A percentile compares a stretch with the other conserved stretches of the same genome.
Conservation (phyloP, 2,329 filamentous ascomycete genomes). For the Stachybotrys elegans region DNA sequence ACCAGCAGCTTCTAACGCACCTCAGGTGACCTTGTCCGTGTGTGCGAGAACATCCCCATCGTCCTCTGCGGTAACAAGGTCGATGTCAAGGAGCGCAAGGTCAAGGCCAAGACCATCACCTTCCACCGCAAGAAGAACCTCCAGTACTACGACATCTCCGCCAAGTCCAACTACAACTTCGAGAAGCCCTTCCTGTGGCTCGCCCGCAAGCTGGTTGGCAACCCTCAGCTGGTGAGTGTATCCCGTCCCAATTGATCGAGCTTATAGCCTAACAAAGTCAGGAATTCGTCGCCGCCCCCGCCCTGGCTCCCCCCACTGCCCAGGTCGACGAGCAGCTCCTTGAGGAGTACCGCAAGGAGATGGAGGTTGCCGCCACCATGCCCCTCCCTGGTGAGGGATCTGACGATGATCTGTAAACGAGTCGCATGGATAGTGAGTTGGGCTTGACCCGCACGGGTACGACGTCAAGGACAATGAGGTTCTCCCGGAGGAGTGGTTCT, state of each 20-base stretch:
- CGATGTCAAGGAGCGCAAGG: slow-evolving; percentile 99
- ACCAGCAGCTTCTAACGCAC: slow-evolving; percentile 11
- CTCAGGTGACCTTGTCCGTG: slow-evolving; percentile 91
- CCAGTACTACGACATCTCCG: slow-evolving; percentile 99
- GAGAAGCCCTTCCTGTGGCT: slow-evolving; percentile 99
- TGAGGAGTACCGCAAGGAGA: slow-evolving; percentile 80
- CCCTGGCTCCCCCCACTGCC: slow-evolving; percentile 90
- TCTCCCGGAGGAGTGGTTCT: too few relatives aligned
- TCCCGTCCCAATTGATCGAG: background rate
- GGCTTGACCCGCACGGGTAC: too few relatives aligned
- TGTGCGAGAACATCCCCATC: slow-evolving; percentile 99
- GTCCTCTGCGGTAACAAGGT: slow-evolving; percentile 99
- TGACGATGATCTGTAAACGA: slow-evolving; percentile 58
- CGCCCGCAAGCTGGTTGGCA: slow-evolving; percentile 95
- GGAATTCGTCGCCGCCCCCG: slow-evolving; percentile 95
- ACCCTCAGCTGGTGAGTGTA: slow-evolving; percentile 46
- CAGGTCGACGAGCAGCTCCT: slow-evolving; percentile 81
- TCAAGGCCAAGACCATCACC: slow-evolving; percentile 99
- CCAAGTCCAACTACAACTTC: slow-evolving; percentile 99
- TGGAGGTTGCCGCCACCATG: slow-evolving; percentile 72
- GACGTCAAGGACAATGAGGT: too few relatives aligned
- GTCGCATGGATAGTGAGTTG: slow-evolving; percentile 9
- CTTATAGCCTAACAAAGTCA: too few relatives aligned
- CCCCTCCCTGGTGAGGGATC: slow-evolving; percentile 95
- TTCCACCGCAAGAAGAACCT: slow-evolving; percentile 99